Evolutionary conservation across 1,284 basidiomycete species (phyloP), one percentile per base, ranked within the genome.

Genomic region (Marasmius tenuissimus): DNA sequence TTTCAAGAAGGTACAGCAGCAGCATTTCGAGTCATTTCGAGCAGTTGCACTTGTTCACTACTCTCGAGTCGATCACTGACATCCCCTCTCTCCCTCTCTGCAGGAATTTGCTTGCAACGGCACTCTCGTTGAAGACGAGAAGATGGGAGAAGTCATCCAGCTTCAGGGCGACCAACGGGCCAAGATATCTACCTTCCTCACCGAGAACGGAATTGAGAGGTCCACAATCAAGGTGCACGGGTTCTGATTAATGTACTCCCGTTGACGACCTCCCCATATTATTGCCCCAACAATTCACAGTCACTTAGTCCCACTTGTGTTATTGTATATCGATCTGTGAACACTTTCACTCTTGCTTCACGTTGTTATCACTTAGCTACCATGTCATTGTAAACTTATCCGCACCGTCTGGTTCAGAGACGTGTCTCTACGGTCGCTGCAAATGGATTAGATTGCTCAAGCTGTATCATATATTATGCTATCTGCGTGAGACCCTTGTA

Each of bases 91-190:
- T 52, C 39, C 58, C 27, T 18, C 27, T 22, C 10, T 47, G 27
- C 72, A 97, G 93, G 96, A 98, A 83, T 98, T 99, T 71, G 97
- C 97, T 65, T 99, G 97, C 85, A 99, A 99, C 81, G 97, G 97
- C 68, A 97, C 93, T 66, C 86, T 99, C 71, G 94, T 98, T 70
- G 94, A 97, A 66, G 95, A 97, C 81, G 93, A 94, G 78, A 95
- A 97, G 80, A 89, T 96, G 80, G 97, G 97, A 63, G 87, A 97
- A 80, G 94, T 99, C 74, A 96, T 99, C 75, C 97, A 99, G 81
- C 89, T 99, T 69, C 97, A 99, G 78, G 97, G 97, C 68, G 97
- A 99, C 80, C 97, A 99, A 79, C 89, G 97, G 66, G 76, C 85
- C 75, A 94, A 97, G 86, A 96, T 97, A 71, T 87, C 87, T 69